Conservation (phyloP, 257 asterid genomes). For the Solanum lycopersicoides region DNA sequence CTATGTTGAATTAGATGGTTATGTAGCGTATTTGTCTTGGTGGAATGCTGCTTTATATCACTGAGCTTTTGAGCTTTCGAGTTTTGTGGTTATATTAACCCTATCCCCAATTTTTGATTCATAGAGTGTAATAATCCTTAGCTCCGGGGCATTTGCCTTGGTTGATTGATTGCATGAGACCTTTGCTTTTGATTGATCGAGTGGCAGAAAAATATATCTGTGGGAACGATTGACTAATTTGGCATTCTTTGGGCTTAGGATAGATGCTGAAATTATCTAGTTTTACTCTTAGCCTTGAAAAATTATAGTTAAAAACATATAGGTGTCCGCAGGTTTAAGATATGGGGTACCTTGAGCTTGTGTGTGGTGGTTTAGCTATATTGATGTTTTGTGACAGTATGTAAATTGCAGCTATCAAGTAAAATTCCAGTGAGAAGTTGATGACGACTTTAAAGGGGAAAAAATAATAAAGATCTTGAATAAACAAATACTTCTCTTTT, state of each 20-base stretch:
- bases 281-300: neutral
- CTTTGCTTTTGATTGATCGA: neutral
- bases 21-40: neutral
- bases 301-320: neutral
- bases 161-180: neutral
- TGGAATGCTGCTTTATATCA: neutral
- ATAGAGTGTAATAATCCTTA: neutral
- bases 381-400: neutral
- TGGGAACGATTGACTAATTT: neutral
- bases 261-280: neutral
- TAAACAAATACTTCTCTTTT: neutral
- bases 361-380: neutral
- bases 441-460: neutral
- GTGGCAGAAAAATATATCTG: neutral
- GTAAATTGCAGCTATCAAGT: neutral
- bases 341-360: neutral
- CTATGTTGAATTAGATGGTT: neutral
- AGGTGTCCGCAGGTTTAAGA: neutral
- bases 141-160: neutral
- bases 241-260: neutral
- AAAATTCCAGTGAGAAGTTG: neutral
- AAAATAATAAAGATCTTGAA: neutral
- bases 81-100: neutral
- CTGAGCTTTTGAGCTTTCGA: neutral
- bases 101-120: neutral